A percentile compares a stretch with the other conserved stretches of the same genome.
Evolutionary conservation across 768 basidiomycete species (phyloP).

Genomic region (Termitomyces bulborhizus): DNA sequence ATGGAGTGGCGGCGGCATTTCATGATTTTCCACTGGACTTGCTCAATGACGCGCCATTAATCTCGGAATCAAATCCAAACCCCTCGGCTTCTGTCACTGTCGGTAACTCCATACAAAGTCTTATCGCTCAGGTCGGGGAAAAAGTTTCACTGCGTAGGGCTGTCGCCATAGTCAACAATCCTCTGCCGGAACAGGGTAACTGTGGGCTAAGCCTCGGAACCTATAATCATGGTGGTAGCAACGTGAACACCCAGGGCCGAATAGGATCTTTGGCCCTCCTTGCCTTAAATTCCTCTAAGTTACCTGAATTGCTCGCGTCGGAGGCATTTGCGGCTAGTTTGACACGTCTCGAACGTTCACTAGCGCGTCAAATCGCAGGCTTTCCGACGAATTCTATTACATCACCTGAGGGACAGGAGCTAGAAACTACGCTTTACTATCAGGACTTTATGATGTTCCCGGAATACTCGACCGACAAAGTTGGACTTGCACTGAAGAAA

Average conservation of each 20-base stretch:
- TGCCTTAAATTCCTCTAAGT: constrained; percentile 40
- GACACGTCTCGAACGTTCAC: constrained; percentile 57
- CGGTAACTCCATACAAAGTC: constrained; percentile 55
- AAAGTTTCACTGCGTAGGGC: constrained; percentile 70
- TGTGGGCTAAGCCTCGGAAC: constrained; percentile 39
- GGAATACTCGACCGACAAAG: constrained; percentile 40
- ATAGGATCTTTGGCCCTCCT: constrained; percentile 55
- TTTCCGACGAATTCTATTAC: constrained; percentile 60
- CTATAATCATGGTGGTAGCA: constrained; percentile 58
- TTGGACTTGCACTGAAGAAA: constrained; percentile 38
- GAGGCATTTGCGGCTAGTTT: constrained; percentile 52
- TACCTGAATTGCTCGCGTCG: constrained; percentile 37
- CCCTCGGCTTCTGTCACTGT: constrained; percentile 41
- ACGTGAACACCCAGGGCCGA: constrained; percentile 45
- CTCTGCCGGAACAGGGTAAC: constrained; percentile 32
- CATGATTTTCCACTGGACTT: constrained; percentile 44
- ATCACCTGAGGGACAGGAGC: constrained; percentile 19
- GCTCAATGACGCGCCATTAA: constrained; percentile 59
- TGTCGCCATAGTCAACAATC: constrained; percentile 31
- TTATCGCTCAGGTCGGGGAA: constrained; percentile 75
- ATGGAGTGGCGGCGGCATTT: constrained; percentile 29
- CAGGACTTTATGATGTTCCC: constrained; percentile 74
- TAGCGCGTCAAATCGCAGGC: constrained; percentile 84
- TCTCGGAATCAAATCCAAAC: constrained; percentile 33
- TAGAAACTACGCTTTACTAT: constrained; percentile 56